Percentiles rank a stretch among this genome's conserved stretches.
Evolutionary conservation across 345 rosid genomes (phyloP).

Genomic region (Hypericum androsaemum): DNA sequence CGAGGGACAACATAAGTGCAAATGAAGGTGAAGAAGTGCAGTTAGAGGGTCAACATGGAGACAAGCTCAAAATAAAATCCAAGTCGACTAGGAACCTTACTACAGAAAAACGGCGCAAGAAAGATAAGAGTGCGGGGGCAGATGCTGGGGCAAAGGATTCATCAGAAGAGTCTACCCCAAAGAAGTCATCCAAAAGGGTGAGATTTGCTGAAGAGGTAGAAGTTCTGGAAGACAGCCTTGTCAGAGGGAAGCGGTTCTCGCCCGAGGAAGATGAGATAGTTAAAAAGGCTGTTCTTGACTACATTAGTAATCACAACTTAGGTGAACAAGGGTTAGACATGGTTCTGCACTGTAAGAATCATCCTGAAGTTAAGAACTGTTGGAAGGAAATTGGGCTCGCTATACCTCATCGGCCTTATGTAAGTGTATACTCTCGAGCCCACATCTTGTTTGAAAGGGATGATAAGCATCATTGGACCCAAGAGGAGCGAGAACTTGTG

Average conservation of each 20-base stretch:
- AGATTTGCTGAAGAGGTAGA: constrained; percentile 1
- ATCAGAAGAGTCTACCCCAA: neutral
- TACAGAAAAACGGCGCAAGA: neutral
- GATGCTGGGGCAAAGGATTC: neutral
- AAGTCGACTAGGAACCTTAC: too few species aligned
- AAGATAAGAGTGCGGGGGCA: neutral
- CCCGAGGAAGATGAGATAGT: constrained; percentile 55
- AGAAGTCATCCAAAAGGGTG: too few species aligned
- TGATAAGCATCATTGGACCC: constrained; percentile 40
- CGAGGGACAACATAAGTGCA: neutral
- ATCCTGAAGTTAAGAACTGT: constrained; percentile 38
- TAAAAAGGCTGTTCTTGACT: constrained; percentile 39
- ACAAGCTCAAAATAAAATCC: too few species aligned
- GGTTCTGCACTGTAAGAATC: constrained; percentile 36
- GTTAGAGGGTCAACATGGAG: neutral
- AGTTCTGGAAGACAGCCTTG: constrained; percentile 21
- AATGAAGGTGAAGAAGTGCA: neutral
- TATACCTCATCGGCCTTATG: constrained; percentile 47
- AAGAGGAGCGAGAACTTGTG: constrained; percentile 48
- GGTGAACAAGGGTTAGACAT: constrained; percentile 57
- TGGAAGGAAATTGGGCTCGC: constrained; percentile 65
- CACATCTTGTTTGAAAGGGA: constrained; percentile 51
- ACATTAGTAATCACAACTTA: constrained; percentile 38
- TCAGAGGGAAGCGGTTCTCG: constrained; percentile 63
- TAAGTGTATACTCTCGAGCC: constrained; percentile 45